Percentiles rank a stretch among this genome's conserved stretches.
Conservation (phyloP, 2,329 filamentous ascomycete species). For the Daldinia eschscholtzii region DNA sequence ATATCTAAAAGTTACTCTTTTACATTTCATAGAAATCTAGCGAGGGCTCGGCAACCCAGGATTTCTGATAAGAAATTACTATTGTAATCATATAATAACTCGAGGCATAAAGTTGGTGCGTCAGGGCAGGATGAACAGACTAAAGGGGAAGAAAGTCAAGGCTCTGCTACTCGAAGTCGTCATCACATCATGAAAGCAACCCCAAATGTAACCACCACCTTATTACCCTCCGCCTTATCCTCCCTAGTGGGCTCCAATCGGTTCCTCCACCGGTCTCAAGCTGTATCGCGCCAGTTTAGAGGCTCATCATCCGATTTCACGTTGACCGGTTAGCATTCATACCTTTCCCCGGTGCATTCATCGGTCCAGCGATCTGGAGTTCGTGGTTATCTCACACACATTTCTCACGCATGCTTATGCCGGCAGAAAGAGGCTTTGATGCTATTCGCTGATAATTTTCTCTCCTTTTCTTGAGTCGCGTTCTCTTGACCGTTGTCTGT, state of each 20-base stretch:
- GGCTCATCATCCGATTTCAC: slow-evolving; percentile 37
- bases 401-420: slow-evolving; percentile 5
- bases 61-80: neutral
- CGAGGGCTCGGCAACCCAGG: neutral
- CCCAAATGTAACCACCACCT: slow-evolving; percentile 15
- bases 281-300: slow-evolving; percentile 31
- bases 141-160: slow-evolving; percentile 21
- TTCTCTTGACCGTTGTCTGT: neutral
- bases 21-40: neutral
- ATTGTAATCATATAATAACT: slow-evolving; percentile 19
- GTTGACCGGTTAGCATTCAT: slow-evolving; percentile 19
- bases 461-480: slow-evolving; percentile 5
- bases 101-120: slow-evolving; percentile 11
- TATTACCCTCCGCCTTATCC: slow-evolving; percentile 37
- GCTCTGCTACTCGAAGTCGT: slow-evolving; percentile 32
- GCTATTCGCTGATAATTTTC: neutral
- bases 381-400: slow-evolving; percentile 21
- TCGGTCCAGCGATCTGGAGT: slow-evolving; percentile 22
- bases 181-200: slow-evolving; percentile 35
- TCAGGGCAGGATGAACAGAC: slow-evolving; percentile 27
- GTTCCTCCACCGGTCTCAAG: slow-evolving; percentile 34
- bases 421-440: neutral
- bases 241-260: slow-evolving; percentile 40
- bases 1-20: neutral
- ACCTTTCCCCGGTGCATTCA: slow-evolving; percentile 20